Conservation (phyloP, 768 basidiomycete genomes). For the Russula griseocarnosa region DNA sequence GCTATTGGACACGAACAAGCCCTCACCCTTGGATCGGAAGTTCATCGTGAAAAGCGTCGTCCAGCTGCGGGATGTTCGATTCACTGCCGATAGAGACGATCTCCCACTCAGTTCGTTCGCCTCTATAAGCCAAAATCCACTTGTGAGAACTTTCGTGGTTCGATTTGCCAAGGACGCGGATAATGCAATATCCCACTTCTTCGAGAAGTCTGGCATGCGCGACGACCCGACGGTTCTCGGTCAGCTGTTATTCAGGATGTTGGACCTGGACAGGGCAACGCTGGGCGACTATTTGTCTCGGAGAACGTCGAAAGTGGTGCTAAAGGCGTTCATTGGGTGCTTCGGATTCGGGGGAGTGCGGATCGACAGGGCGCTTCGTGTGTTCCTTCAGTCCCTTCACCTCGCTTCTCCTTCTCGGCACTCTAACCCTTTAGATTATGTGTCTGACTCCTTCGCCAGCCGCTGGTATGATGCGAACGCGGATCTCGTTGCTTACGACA, state of each 20-base stretch:
- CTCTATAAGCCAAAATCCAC: constrained; percentile 49
- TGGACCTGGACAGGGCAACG: constrained; percentile 76
- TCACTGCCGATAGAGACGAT: constrained; percentile 67
- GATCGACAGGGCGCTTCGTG: constrained; percentile 84
- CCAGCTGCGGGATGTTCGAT: constrained; percentile 62
- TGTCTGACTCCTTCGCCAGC: constrained; percentile 80
- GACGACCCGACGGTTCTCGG: constrained; percentile 76
- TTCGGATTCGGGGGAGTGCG: constrained; percentile 82
- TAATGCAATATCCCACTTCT: constrained; percentile 64
- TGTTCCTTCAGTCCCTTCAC: constrained; percentile 81
- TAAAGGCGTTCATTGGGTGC: constrained; percentile 81
- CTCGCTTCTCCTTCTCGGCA: constrained; percentile 46
- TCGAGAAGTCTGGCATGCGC: constrained; percentile 52
- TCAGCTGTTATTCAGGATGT: constrained; percentile 72
- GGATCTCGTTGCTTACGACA: constrained; percentile 71
- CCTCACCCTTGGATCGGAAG: constrained; percentile 59
- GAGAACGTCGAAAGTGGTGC: constrained; percentile 65
- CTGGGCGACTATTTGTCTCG: constrained; percentile 82
- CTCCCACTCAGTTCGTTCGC: constrained; percentile 43
- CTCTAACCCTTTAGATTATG: constrained; percentile 53
- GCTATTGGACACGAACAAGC: constrained; percentile 54
- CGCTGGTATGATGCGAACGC: constrained; percentile 91
- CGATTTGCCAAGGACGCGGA: constrained; percentile 81
- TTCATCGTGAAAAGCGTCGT: constrained; percentile 91
- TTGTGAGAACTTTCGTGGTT: constrained; percentile 68